Evolutionary conservation across 805 yeast genomes (phyloP).

Genomic region (Saccharomycopsis sp.): DNA sequence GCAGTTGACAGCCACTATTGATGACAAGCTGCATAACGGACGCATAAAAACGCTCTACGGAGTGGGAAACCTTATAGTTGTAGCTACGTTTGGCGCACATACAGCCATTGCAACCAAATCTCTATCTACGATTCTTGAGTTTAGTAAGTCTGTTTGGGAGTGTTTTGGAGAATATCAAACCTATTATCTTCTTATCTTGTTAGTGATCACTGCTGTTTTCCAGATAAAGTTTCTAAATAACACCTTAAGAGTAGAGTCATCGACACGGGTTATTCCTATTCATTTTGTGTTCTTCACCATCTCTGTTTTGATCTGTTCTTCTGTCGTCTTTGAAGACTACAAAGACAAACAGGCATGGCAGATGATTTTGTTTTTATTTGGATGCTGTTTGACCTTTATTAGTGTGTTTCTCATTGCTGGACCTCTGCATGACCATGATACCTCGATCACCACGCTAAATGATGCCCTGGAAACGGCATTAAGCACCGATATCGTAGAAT

Average conservation of each 20-base stretch:
- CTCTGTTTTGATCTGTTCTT: slow-evolving; percentile 38
- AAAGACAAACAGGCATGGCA: slow-evolving; percentile 25
- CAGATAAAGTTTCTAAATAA: slow-evolving; percentile 36
- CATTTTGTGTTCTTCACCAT: slow-evolving; percentile 44
- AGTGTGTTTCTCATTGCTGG: slow-evolving; percentile 38
- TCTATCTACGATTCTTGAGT: slow-evolving; percentile 30
- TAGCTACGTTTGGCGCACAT: slow-evolving; percentile 41
- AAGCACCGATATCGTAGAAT: not conserved
- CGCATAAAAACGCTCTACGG: slow-evolving; percentile 22
- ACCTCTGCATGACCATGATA: not conserved
- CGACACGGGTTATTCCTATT: slow-evolving; percentile 43
- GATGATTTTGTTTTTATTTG: slow-evolving; percentile 27
- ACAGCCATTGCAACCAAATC: slow-evolving; percentile 42
- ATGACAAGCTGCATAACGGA: not conserved
- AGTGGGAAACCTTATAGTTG: slow-evolving; percentile 31
- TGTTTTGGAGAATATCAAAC: slow-evolving; percentile 25
- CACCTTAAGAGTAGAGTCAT: slow-evolving; percentile 34
- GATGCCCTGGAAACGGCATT: not conserved
- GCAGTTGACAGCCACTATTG: slow-evolving; percentile 1
- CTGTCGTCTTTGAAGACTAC: slow-evolving; percentile 37
- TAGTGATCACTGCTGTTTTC: slow-evolving; percentile 34
- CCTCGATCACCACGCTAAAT: not conserved
- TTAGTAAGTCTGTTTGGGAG: slow-evolving; percentile 15
- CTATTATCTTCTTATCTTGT: slow-evolving; percentile 29
- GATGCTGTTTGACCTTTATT: slow-evolving; percentile 33